Conservation (phyloP, 495 filamentous ascomycete species). For the Xylaria telfairii region DNA sequence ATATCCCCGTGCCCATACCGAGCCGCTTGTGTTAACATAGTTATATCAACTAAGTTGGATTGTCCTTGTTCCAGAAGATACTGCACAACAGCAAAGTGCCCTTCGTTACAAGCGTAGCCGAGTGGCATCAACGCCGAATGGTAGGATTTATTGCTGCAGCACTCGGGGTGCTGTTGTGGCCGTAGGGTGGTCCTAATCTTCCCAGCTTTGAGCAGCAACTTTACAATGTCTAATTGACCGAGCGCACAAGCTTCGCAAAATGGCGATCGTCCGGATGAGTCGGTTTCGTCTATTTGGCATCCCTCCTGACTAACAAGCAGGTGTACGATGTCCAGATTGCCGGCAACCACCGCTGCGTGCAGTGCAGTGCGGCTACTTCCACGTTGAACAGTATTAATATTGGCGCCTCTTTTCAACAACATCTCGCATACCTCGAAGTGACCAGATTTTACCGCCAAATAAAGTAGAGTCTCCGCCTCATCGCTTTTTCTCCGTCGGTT, state of each 20-base stretch:
- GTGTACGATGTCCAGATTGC: neutral
- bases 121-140: neutral
- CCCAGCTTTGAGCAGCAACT: neutral
- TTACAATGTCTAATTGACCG: constrained; percentile 8
- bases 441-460: neutral
- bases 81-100: neutral
- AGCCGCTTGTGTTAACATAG: neutral
- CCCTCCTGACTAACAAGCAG: neutral
- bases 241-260: constrained; percentile 6
- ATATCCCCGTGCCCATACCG: neutral
- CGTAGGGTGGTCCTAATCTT: neutral
- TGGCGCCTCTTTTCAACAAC: neutral
- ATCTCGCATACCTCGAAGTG: neutral
- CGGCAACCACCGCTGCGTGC: neutral
- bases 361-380: neutral
- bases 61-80: constrained; percentile 10
- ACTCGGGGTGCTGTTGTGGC: neutral
- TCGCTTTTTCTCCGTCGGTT: neutral
- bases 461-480: neutral
- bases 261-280: neutral
- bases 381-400: neutral
- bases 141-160: neutral
- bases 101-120: neutral
- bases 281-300: neutral
- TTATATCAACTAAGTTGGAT: neutral